A percentile compares a stretch with the other conserved stretches of the same genome.
Evolutionary conservation across 441 rosid genomes (phyloP).

Genomic region (Euphorbia corollata): DNA sequence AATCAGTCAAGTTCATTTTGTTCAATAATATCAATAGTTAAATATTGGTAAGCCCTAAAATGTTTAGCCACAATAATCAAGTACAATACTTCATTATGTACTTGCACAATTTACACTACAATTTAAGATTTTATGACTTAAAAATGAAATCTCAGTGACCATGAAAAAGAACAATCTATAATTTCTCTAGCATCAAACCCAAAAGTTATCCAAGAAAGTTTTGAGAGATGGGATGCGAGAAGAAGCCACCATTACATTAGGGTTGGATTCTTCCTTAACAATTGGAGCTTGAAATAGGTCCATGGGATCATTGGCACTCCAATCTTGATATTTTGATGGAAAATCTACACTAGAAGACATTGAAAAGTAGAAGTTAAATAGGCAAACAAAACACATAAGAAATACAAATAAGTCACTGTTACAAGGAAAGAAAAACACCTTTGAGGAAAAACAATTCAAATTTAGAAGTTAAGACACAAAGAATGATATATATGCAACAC

Average conservation of each 20-base stretch:
- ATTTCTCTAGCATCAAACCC: not conserved
- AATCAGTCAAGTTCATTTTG: not conserved
- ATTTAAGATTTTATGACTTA: not conserved
- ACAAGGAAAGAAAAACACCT: not conserved
- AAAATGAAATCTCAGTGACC: not conserved
- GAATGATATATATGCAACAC: no score
- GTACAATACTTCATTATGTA: not conserved
- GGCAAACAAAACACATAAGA: not conserved
- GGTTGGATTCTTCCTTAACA: conserved; percentile 65
- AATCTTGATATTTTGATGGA: conserved; percentile 72
- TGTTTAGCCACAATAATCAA: not conserved
- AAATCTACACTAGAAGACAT: conserved; percentile 76
- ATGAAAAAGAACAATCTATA: not conserved
- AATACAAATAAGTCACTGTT: not conserved
- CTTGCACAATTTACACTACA: not conserved
- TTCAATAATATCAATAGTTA: not conserved
- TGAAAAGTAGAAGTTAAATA: conserved; percentile 3
- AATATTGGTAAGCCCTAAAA: not conserved
- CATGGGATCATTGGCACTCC: conserved; percentile 56
- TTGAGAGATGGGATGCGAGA: not conserved
- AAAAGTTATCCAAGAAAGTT: not conserved
- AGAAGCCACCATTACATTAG: conserved; percentile 45
- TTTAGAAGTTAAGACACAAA: not conserved
- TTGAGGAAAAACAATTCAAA: not conserved
- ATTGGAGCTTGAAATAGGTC: conserved; percentile 78